Evolutionary conservation across 2,329 filamentous ascomycete genomes (phyloP).

Genomic region (Penicillium decumbens): DNA sequence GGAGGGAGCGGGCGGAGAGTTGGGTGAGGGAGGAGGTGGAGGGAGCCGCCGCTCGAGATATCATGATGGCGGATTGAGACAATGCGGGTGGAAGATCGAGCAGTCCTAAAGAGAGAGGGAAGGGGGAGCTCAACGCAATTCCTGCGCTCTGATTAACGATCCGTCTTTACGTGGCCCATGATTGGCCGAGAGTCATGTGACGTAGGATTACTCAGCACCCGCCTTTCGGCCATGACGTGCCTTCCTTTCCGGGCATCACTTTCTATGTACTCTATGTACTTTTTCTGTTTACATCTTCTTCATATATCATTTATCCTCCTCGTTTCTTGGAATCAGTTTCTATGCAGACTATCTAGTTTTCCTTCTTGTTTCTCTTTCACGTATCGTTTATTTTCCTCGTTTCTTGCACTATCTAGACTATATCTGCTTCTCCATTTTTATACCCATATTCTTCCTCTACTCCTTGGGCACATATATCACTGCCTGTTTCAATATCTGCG

Average conservation of each 20-base stretch:
- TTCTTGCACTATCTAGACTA: not conserved
- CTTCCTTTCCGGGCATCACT: not conserved
- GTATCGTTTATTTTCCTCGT: too few relatives aligned
- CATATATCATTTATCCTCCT: too few relatives aligned
- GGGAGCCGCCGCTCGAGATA: constrained; percentile 45
- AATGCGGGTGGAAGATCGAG: constrained; percentile 30
- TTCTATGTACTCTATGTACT: not conserved
- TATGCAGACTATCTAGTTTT: too few relatives aligned
- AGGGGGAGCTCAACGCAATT: constrained; percentile 34
- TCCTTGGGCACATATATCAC: constrained; percentile 38
- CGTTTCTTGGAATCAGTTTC: too few relatives aligned
- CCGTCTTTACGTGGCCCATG: constrained; percentile 34
- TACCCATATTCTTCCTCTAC: not conserved
- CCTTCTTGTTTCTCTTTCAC: too few relatives aligned
- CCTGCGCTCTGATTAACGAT: constrained; percentile 39
- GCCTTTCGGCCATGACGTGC: constrained; percentile 12
- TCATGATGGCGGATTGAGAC: constrained; percentile 40
- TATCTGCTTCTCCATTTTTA: not conserved
- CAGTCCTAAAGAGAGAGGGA: constrained; percentile 23
- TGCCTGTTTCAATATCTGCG: constrained; percentile 27
- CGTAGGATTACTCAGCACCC: constrained; percentile 14
- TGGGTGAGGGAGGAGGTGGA: constrained; percentile 39
- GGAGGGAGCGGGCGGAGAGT: constrained; percentile 40
- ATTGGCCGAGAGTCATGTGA: constrained; percentile 40
- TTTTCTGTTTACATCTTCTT: not conserved